Conservation (phyloP, 2,329 filamentous ascomycete genomes). For the Lomentospora prolificans region DNA sequence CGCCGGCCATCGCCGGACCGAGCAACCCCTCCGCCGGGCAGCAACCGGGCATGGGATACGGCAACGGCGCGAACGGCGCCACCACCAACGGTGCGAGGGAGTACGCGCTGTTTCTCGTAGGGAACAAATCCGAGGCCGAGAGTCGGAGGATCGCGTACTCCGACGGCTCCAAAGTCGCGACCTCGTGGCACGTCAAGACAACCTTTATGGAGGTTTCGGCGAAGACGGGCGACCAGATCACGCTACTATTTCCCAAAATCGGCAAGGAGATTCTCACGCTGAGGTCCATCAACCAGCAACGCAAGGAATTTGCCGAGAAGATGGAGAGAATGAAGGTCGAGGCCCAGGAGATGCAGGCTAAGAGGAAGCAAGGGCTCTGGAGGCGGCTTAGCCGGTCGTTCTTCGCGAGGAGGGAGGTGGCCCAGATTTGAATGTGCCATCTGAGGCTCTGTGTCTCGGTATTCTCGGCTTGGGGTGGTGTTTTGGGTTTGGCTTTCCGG, state of each 20-base stretch:
- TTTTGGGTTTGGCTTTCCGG: not conserved
- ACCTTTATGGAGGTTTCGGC: conserved; percentile 25
- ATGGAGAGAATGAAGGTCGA: not conserved
- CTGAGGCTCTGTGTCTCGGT: not conserved
- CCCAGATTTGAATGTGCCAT: not conserved
- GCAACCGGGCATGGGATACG: not conserved
- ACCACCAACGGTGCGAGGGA: not conserved
- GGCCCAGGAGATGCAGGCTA: not conserved
- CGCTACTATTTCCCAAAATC: conserved; percentile 21
- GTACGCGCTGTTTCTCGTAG: conserved; percentile 14
- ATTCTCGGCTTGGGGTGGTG: not conserved
- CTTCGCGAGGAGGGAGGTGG: conserved; percentile 7
- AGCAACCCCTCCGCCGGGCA: not conserved
- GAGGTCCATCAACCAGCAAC: conserved; percentile 3
- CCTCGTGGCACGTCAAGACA: conserved; percentile 14
- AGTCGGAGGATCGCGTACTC: conserved; percentile 19
- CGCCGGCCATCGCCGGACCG: not conserved
- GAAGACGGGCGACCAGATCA: conserved; percentile 24
- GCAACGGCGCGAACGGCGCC: not conserved
- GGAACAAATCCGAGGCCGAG: conserved; percentile 19
- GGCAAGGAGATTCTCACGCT: conserved; percentile 16
- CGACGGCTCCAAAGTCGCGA: conserved; percentile 20
- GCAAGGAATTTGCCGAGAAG: conserved; percentile 5
- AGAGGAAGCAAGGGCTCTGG: conserved; percentile 6
- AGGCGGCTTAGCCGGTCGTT: conserved; percentile 5